Evolutionary conservation across 805 yeast genomes (phyloP).

Genomic region (Wickerhamomyces hampshirensis): DNA sequence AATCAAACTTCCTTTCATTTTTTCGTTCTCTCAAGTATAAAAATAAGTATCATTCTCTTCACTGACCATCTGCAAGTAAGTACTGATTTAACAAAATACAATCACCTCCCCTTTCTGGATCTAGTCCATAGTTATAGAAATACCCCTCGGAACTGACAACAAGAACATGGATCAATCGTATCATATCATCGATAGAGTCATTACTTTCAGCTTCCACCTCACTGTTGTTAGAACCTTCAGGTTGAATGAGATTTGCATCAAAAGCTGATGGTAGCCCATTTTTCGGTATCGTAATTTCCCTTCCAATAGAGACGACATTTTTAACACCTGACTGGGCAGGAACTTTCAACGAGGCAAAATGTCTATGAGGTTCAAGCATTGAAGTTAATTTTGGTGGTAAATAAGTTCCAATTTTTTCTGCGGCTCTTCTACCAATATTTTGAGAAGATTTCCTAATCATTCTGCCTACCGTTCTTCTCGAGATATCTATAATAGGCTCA

Average conservation of each 20-base stretch:
- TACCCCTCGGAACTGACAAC: slow-evolving; percentile 82
- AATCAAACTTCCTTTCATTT: too few relatives aligned
- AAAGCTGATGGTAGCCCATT: slow-evolving; percentile 22
- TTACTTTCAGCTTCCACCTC: slow-evolving; percentile 1
- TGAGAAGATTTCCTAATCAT: slow-evolving; percentile 76
- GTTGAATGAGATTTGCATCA: background rate
- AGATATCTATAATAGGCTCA: slow-evolving; percentile 68
- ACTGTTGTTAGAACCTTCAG: background rate
- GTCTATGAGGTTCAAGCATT: slow-evolving; percentile 83
- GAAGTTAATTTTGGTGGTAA: slow-evolving; percentile 78
- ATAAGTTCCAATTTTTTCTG: slow-evolving; percentile 84
- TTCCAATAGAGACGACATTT: slow-evolving; percentile 46
- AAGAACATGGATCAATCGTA: slow-evolving; percentile 40
- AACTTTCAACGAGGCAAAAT: slow-evolving; percentile 83
- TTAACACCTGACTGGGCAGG: slow-evolving; percentile 45
- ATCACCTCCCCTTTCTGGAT: slow-evolving; percentile 90
- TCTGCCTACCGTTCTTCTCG: slow-evolving; percentile 68
- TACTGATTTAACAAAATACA: slow-evolving; percentile 76
- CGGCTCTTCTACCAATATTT: slow-evolving; percentile 71
- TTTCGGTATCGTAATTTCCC: slow-evolving; percentile 21
- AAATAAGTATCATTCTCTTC: too few relatives aligned
- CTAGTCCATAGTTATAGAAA: slow-evolving; percentile 75
- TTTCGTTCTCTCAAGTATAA: too few relatives aligned
- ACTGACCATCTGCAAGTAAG: slow-evolving; percentile 33
- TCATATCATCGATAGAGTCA: slow-evolving; percentile 23